phyloP scores from a whole-genome alignment of 352 stramenopile species.

The Phytopythium boreale region DNA sequence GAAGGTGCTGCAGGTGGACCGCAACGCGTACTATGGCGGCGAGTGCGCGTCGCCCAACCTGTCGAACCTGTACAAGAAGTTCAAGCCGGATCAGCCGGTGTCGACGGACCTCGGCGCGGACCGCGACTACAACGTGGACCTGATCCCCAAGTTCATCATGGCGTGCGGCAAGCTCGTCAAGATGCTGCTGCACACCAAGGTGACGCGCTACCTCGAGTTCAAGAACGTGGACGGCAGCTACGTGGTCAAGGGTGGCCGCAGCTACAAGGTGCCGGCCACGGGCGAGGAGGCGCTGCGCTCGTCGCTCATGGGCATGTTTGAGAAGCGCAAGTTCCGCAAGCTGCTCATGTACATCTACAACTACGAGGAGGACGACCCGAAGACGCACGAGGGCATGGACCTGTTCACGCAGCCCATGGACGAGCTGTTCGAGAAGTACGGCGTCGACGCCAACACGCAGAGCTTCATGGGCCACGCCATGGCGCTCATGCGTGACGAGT shows the following conservation, averaged over 20 bases:
- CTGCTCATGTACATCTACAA: slow-evolving; percentile 98
- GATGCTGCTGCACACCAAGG: slow-evolving; percentile 97
- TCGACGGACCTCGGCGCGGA: slow-evolving; percentile 90
- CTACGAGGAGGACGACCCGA: slow-evolving; percentile 93
- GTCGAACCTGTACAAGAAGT: slow-evolving; percentile 97
- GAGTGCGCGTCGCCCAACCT: slow-evolving; percentile 98
- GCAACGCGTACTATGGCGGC: slow-evolving; percentile 97
- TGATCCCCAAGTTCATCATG: slow-evolving; percentile 99
- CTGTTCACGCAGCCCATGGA: slow-evolving; percentile 97
- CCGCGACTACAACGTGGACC: slow-evolving; percentile 99
- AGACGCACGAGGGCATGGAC: slow-evolving; percentile 91
- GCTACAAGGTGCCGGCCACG: slow-evolving; percentile 97
- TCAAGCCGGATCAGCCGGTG: slow-evolving; percentile 70
- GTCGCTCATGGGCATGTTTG: slow-evolving; percentile 98
- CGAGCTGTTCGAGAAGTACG: slow-evolving; percentile 98
- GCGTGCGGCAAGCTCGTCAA: slow-evolving; percentile 99
- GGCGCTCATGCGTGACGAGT: slow-evolving; percentile 95
- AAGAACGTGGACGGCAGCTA: slow-evolving; percentile 99
- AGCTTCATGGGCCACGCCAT: slow-evolving; percentile 99
- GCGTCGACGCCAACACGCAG: slow-evolving; percentile 96
- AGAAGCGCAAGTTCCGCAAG: slow-evolving; percentile 98
- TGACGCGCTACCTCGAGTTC: slow-evolving; percentile 99
- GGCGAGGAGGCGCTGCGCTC: slow-evolving; percentile 95
- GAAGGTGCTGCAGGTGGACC: slow-evolving; percentile 97
- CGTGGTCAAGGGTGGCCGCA: slow-evolving; percentile 96